Evolutionary conservation across 768 basidiomycete genomes (phyloP), one percentile per base, ranked within the genome.

Genomic region (Tulasnella sp.): DNA sequence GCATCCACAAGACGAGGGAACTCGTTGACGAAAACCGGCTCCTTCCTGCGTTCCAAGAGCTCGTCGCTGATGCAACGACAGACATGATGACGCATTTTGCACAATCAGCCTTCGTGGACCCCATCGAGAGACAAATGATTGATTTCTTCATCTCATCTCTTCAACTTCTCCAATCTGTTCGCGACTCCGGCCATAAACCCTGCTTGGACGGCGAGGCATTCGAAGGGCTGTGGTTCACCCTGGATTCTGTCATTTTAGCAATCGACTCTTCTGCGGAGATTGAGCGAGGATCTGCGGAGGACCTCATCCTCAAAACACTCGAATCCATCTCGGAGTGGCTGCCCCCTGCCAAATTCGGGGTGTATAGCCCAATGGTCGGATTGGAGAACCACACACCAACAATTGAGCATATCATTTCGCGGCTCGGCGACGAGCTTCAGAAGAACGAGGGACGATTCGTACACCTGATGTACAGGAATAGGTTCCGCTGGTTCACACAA

Each of bases 71-170:
- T 4, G 64, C 64, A 69, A 34, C 18, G 28, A 28, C 34, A 18
- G 64, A 69, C 14, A 69, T 69, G 64, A 28, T 69, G 64, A 12
- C n/a, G 6, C 34, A 69, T 12, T 69, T 69, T 31, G 34, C 14
- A 31, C n/a, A 31, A 34, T 69, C 64, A 14, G 64, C 11, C 9
- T 69, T 69, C 31, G 6, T 37, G 34, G 64, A 69, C 16, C 64
- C 64, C 14, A 37, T 14, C 14, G 64, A 69, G 64, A 2, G 34
- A 28, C 64, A 69, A 4, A 69, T 69, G 64, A 14, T 69, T 12
- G 64, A 69, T 18, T 69, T 69, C 64, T 69, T 69, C 64, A 69
- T 69, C 34, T 69, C 64, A 28, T 6, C 64, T 37, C 64, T 69
- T 37, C 28, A 69, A n/a, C 64, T 69, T 34, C 64, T 69, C 34